A percentile compares a stretch with the other conserved stretches of the same genome.
Conservation (phyloP, 1,284 basidiomycete species). For the Ceratobasidium sp. region DNA sequence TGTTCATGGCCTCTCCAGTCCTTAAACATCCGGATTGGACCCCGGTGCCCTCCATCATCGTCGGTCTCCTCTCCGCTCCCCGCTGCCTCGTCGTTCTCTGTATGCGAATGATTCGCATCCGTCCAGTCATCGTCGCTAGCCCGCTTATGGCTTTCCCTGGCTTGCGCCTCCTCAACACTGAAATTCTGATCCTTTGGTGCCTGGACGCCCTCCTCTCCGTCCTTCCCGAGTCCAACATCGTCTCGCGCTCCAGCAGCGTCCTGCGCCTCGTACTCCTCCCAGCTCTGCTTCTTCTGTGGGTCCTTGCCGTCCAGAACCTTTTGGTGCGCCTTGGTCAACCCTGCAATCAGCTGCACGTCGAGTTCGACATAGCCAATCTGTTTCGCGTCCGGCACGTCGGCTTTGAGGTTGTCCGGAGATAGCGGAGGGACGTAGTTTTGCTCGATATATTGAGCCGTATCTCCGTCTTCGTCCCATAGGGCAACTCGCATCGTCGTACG, state of each 20-base stretch:
- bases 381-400: neutral
- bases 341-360: constrained; percentile 4
- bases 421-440: constrained; percentile 35
- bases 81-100: constrained; percentile 6
- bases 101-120: constrained; percentile 13
- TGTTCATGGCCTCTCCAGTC: constrained; percentile 51
- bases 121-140: constrained; percentile 19
- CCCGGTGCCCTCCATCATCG: neutral
- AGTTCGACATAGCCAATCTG: constrained; percentile 29
- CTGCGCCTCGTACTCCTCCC: constrained; percentile 29
- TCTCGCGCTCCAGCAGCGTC: neutral
- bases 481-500: constrained; percentile 4
- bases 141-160: neutral
- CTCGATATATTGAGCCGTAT: constrained; percentile 6
- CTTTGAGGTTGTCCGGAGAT: neutral
- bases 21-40: constrained; percentile 33
- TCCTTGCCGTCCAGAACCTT: constrained; percentile 21
- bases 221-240: constrained; percentile 2
- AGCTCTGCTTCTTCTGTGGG: constrained; percentile 23
- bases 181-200: constrained; percentile 21
- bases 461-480: constrained; percentile 4
- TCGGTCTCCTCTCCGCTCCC: constrained; percentile 1
- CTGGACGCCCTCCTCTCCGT: constrained; percentile 10
- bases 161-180: neutral
- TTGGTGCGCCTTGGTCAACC: constrained; percentile 20